A percentile compares a stretch with the other conserved stretches of the same genome.
Evolutionary conservation across 2,329 filamentous ascomycete species (phyloP).

Genomic region (Aspergillus oerlinghausenensis): DNA sequence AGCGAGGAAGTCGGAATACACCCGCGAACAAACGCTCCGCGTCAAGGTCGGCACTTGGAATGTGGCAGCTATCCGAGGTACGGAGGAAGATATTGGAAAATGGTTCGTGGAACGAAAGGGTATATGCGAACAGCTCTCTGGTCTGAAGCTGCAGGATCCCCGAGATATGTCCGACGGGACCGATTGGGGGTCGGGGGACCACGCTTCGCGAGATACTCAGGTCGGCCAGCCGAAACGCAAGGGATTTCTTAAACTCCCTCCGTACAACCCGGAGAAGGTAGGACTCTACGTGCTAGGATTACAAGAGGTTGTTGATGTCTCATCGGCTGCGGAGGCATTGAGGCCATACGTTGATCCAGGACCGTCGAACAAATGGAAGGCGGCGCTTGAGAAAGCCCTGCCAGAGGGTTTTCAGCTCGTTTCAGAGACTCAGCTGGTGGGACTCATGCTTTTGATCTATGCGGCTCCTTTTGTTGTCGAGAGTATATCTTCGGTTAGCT

Average conservation of each 20-base stretch:
- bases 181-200: slow-evolving; percentile 6
- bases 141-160: slow-evolving; percentile 37
- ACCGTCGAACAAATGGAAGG: slow-evolving; percentile 73
- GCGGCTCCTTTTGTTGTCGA: slow-evolving; percentile 71
- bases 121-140: slow-evolving; percentile 59
- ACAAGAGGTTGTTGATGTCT: slow-evolving; percentile 88
- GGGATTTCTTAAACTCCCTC: slow-evolving; percentile 35
- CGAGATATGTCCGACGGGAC: slow-evolving; percentile 15
- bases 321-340: slow-evolving; percentile 72
- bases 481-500: slow-evolving; percentile 76
- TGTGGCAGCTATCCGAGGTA: slow-evolving; percentile 76
- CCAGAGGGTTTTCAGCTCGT: slow-evolving; percentile 73
- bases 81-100: slow-evolving; percentile 77
- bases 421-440: slow-evolving; percentile 78
- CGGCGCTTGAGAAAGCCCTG: slow-evolving; percentile 66
- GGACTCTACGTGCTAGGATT: slow-evolving; percentile 86
- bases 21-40: slow-evolving; percentile 66
- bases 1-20: slow-evolving; percentile 73
- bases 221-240: slow-evolving; percentile 45
- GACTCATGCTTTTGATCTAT: slow-evolving; percentile 78
- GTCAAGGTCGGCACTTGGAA: slow-evolving; percentile 97
- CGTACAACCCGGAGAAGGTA: slow-evolving; percentile 55
- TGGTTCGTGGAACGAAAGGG: slow-evolving; percentile 85
- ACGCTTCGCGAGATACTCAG: slow-evolving; percentile 16
- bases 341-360: slow-evolving; percentile 69